These are phyloP conservation scores for Acer yangbiense DNA, from an alignment of 345 rosid genomes.

Conservation along the genomic window DNA sequence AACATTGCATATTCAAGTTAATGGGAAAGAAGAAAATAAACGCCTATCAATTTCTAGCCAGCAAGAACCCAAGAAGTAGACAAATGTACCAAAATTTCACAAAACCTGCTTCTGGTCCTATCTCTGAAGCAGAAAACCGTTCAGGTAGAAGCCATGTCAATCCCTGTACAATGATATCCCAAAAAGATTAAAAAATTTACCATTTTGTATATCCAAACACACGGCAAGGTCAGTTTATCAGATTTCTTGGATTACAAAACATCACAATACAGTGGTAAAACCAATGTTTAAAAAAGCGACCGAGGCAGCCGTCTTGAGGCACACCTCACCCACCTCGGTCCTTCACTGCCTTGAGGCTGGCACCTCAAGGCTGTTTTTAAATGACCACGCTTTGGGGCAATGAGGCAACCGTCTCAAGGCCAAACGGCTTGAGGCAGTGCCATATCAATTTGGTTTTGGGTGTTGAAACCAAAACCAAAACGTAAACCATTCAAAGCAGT, in stretches of 20 bases:
- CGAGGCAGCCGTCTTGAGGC: no score
- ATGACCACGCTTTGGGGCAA: no score
- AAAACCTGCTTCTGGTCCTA: conserved; percentile 99
- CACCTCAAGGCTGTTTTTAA: no score
- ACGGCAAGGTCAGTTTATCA: conserved; percentile 8
- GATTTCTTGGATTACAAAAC: conserved; percentile 11
- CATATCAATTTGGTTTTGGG: no score
- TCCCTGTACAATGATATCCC: conserved; percentile 56
- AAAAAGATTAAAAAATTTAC: conserved; percentile 15
- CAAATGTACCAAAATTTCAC: conserved; percentile 86
- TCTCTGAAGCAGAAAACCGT: conserved; percentile 87
- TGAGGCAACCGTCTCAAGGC: no score
- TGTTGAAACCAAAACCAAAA: not conserved
- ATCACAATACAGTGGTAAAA: not conserved
- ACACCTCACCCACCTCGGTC: no score
- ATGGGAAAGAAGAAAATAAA: conserved; percentile 3
- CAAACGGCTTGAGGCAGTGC: no score
- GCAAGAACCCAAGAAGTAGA: conserved; percentile 38
- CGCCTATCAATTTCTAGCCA: conserved; percentile 21
- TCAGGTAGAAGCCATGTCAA: conserved; percentile 95
- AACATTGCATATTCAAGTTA: not conserved
- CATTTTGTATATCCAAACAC: not conserved
- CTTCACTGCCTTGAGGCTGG: no score
- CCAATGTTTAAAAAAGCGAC: not conserved
- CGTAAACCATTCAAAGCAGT: not conserved